These are phyloP conservation scores for Aegilops sharonensis DNA, from an alignment of 176 grass and related monocot species.

Conservation along the genomic window DNA sequence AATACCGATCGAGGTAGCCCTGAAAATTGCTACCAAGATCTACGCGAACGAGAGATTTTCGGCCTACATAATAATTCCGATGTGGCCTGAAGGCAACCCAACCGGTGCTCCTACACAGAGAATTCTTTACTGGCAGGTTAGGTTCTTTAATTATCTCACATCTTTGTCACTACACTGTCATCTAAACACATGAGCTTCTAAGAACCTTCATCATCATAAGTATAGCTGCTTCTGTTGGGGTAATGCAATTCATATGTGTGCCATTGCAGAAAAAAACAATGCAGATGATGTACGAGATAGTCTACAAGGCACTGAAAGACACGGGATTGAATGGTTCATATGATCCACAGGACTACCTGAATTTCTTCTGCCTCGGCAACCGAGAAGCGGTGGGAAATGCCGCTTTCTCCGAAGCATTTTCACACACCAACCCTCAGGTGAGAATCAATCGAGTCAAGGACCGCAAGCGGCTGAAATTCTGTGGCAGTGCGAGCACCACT, in stretches of 20 bases:
- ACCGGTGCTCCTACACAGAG: slow-evolving; percentile 57
- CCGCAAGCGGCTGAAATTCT: not conserved
- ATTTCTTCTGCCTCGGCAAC: slow-evolving; percentile 94
- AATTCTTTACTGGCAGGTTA: slow-evolving; percentile 87
- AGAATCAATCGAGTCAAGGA: not conserved
- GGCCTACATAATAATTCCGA: slow-evolving; percentile 71
- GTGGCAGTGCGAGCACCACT: not conserved
- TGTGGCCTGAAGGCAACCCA: slow-evolving; percentile 85
- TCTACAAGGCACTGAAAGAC: slow-evolving; percentile 73
- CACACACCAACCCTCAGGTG: slow-evolving; percentile 53
- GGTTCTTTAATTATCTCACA: not conserved
- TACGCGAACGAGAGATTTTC: slow-evolving; percentile 64
- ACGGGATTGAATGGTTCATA: slow-evolving; percentile 54
- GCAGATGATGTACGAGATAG: slow-evolving; percentile 95
- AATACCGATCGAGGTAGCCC: slow-evolving; percentile 78
- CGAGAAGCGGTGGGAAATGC: slow-evolving; percentile 53
- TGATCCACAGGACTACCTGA: slow-evolving; percentile 90
- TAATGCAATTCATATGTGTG: slow-evolving; percentile 5
- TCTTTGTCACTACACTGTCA: not conserved
- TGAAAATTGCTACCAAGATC: slow-evolving; percentile 80
- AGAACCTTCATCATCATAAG: not conserved
- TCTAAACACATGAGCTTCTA: not conserved
- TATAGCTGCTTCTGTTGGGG: not conserved
- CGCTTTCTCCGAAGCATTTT: not conserved
- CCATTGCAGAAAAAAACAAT: slow-evolving; percentile 76